Conservation (phyloP, 768 basidiomycete genomes). For the Lactarius sp. region DNA sequence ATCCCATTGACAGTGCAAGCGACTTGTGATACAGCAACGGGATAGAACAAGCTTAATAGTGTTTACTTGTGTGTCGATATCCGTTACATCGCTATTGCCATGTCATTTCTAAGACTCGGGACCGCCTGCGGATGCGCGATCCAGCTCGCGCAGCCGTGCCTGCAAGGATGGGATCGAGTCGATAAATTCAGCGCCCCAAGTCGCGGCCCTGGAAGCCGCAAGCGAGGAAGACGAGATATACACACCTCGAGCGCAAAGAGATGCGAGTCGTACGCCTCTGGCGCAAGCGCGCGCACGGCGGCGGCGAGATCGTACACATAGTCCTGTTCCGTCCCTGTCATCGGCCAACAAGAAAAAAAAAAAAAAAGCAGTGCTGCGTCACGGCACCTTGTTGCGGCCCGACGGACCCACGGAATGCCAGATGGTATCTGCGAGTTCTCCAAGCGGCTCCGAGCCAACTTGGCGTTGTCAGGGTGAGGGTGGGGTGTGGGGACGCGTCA, state of each 20-base stretch:
- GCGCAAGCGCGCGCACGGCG: constrained; percentile 68
- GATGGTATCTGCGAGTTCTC: constrained; percentile 61
- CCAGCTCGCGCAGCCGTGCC: constrained; percentile 20
- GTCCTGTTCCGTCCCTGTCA: constrained; percentile 46
- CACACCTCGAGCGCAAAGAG: constrained; percentile 71
- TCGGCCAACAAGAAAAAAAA: not conserved
- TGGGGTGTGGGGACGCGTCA: not conserved
- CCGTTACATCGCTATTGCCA: no score
- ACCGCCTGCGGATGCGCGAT: not conserved
- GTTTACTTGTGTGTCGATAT: not conserved
- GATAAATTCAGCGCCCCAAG: not conserved
- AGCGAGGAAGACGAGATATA: not conserved
- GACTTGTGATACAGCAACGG: not conserved
- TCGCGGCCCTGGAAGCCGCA: not conserved
- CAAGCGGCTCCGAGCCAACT: constrained; percentile 86
- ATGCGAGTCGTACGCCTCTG: constrained; percentile 70
- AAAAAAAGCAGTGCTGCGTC: not conserved
- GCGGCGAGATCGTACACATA: constrained; percentile 78
- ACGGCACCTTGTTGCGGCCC: constrained; percentile 75
- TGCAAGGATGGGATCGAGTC: not conserved
- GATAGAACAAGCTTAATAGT: not conserved
- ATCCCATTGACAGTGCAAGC: not conserved
- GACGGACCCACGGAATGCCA: constrained; percentile 79
- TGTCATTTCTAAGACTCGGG: not conserved
- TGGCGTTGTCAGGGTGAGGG: not conserved